phyloP scores from a whole-genome alignment of 371 early-diverging fungal species.

The Phascolomyces articulosus region DNA sequence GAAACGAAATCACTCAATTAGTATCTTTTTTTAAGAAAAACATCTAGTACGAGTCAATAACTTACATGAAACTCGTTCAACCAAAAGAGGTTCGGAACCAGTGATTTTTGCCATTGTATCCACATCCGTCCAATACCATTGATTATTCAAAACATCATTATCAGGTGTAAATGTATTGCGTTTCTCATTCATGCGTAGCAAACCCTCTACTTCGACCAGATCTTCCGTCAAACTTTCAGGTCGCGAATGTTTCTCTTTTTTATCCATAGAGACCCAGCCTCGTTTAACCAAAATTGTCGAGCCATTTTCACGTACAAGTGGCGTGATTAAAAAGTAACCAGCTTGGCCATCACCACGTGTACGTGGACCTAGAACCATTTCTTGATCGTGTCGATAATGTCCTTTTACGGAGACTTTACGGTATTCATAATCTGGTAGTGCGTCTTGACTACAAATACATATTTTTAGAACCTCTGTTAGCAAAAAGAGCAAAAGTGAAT shows the following conservation, averaged over 20 bases:
- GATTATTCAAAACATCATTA: conserved; percentile 63
- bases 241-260: conserved; percentile 59
- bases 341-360: conserved; percentile 73
- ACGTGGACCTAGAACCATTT: conserved; percentile 82
- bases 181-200: conserved; percentile 67
- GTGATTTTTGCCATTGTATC: conserved; percentile 73
- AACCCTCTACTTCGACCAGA: conserved; percentile 62
- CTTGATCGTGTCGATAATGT: conserved; percentile 70
- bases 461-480: too few relatives aligned
- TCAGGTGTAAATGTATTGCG: conserved; percentile 70
- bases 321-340: conserved; percentile 86
- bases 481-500: not conserved
- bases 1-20: not conserved
- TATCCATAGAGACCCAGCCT: conserved; percentile 86
- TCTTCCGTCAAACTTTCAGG: conserved; percentile 60
- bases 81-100: conserved; percentile 68
- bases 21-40: conserved; percentile 16
- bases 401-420: conserved; percentile 74
- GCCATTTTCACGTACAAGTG: conserved; percentile 80
- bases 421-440: conserved; percentile 71
- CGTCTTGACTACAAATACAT: conserved; percentile 46
- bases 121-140: conserved; percentile 88
- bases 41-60: not conserved
- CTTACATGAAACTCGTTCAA: conserved; percentile 74
- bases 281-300: conserved; percentile 80